Percentiles rank a stretch among this genome's conserved stretches.
These are phyloP conservation scores for Crinitomyces ghanaensis DNA, from an alignment of 805 yeast genomes.

Conservation along the genomic window DNA sequence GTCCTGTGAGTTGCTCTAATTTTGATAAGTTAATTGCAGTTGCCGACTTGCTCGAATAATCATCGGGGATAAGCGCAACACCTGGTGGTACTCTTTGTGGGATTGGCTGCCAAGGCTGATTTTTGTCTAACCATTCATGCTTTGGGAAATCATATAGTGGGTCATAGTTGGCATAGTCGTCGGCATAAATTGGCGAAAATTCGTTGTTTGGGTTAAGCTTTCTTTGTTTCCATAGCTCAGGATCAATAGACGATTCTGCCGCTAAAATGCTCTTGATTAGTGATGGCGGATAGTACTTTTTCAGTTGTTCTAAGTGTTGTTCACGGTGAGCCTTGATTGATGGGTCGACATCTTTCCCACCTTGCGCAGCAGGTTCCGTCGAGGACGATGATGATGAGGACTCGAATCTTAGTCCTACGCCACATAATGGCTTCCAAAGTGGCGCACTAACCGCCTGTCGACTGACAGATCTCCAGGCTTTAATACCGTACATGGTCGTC, in stretches of 20 bases:
- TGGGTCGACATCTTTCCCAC: not conserved
- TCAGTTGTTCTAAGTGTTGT: conserved; percentile 44
- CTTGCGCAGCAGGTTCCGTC: conserved; percentile 1
- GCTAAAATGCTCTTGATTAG: conserved; percentile 69
- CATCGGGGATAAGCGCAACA: conserved; percentile 25
- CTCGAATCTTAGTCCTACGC: too few relatives aligned
- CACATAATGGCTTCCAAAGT: too few relatives aligned
- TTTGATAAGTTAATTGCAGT: conserved; percentile 22
- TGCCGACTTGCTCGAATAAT: conserved; percentile 19
- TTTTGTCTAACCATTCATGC: conserved; percentile 36
- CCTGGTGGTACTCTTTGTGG: conserved; percentile 47
- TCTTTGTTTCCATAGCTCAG: conserved; percentile 43
- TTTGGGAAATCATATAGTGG: conserved; percentile 60
- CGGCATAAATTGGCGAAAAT: conserved; percentile 61
- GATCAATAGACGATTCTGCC: conserved; percentile 66
- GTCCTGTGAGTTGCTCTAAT: conserved; percentile 25
- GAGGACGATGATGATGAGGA: too few relatives aligned
- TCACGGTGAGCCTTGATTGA: conserved; percentile 14
- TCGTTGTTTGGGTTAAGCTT: conserved; percentile 31
- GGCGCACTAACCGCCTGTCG: too few relatives aligned
- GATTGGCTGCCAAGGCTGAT: conserved; percentile 45
- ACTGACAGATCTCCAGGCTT: too few relatives aligned
- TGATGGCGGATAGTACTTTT: conserved; percentile 72
- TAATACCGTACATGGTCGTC: too few relatives aligned
- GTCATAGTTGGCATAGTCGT: conserved; percentile 61